Evolutionary conservation across 2,329 filamentous ascomycete species (phyloP).

Genomic region (Plectosphaerella cucumerina): DNA sequence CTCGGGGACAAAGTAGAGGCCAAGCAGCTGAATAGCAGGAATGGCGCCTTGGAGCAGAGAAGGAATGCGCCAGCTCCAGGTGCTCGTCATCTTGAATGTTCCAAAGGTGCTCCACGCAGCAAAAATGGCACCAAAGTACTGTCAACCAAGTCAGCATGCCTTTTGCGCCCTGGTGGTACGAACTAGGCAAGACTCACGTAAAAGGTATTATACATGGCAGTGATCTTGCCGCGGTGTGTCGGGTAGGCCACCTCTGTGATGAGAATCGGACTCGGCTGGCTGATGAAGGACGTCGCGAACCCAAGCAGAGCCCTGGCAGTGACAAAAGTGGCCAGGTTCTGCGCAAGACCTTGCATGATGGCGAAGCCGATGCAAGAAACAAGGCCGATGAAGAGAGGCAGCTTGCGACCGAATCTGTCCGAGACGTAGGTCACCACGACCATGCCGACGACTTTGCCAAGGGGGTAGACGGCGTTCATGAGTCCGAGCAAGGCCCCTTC

Average conservation of each 20-base stretch:
- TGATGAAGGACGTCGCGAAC: conserved; percentile 21
- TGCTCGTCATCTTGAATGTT: conserved; percentile 16
- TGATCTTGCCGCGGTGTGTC: conserved; percentile 25
- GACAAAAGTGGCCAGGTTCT: conserved; percentile 24
- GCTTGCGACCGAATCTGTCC: conserved; percentile 34
- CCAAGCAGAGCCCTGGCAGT: conserved; percentile 24
- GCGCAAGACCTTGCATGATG: conserved; percentile 23
- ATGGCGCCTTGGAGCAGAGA: conserved; percentile 28
- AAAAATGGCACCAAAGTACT: conserved; percentile 23
- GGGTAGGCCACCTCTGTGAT: conserved; percentile 29
- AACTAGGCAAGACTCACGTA: conserved; percentile 16
- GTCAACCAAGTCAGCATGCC: not conserved
- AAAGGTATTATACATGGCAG: conserved; percentile 26
- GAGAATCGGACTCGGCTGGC: conserved; percentile 24
- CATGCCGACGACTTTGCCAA: conserved; percentile 31
- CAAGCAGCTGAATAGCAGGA: conserved; percentile 17
- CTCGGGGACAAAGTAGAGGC: conserved; percentile 19
- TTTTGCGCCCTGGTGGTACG: no score
- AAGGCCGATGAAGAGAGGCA: conserved; percentile 28
- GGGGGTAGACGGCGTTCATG: conserved; percentile 30
- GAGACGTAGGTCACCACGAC: conserved; percentile 29
- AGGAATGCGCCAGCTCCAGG: conserved; percentile 22
- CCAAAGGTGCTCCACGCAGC: conserved; percentile 23
- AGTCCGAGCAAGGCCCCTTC: conserved; percentile 28
- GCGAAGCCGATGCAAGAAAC: conserved; percentile 23